These are phyloP conservation scores for Boletus speciosus DNA, from an alignment of 768 basidiomycete species.

Conservation along the genomic window DNA sequence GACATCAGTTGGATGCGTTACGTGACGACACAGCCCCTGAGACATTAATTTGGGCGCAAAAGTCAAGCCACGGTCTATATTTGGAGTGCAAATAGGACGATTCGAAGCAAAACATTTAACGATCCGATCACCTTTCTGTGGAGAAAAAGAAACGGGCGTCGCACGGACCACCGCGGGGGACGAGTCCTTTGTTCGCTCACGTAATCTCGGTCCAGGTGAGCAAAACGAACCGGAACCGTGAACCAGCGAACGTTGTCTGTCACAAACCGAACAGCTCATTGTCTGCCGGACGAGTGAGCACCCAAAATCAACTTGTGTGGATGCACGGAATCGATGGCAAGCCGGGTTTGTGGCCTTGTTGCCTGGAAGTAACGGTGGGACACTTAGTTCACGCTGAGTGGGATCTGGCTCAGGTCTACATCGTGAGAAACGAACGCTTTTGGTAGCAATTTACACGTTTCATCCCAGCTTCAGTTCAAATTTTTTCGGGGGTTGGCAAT, in stretches of 20 bases:
- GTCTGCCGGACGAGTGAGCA: too few species aligned
- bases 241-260: too few species aligned
- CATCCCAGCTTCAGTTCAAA: slow-evolving; percentile 11
- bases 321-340: too few species aligned
- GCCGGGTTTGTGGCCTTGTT: too few species aligned
- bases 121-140: slow-evolving; percentile 16
- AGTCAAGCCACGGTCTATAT: slow-evolving; percentile 3
- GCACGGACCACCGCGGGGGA: not conserved
- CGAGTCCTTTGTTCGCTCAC: too few species aligned
- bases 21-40: slow-evolving; percentile 27
- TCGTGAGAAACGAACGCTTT: slow-evolving; percentile 12
- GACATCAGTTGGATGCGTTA: slow-evolving; percentile 32
- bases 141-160: not conserved
- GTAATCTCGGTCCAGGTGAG: too few species aligned
- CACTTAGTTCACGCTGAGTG: too few species aligned
- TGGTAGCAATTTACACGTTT: slow-evolving; percentile 2
- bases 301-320: too few species aligned
- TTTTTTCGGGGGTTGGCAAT: slow-evolving; percentile 13
- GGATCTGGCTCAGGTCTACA: too few species aligned
- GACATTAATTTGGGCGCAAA: slow-evolving; percentile 15
- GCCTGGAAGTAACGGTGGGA: too few species aligned
- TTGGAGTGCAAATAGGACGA: slow-evolving; percentile 6
- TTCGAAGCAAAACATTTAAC: slow-evolving; percentile 9
- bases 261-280: too few species aligned
- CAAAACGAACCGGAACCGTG: too few species aligned